Base-by-base conservation (phyloP, 345 rosid species). In the Hibiscus trionum region DNA sequence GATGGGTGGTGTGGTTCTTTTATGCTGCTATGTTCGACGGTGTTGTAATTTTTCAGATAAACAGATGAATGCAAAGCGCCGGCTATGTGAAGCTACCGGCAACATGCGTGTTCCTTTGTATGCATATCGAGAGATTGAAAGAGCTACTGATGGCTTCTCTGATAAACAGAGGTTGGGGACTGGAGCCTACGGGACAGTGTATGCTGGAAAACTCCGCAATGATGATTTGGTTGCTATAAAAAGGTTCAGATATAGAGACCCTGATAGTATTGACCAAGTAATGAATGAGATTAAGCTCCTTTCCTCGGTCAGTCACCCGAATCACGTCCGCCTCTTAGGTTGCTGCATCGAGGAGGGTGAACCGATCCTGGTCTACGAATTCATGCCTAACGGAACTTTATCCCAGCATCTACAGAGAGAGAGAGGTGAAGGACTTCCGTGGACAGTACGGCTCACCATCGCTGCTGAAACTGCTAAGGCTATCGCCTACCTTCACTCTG, bases 161-260 rank as follows among this genome's bases (percentile, higher is more conserved):
- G 93, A 91, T 26, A 84, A 80, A 68, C 93, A 90, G 35, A 85
- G 87, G 80, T 80, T 91, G 56, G 98, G 98, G 76, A 88, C 82
- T 44, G 98, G 98, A 56, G 98, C 98, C 14, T 94, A 94, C 31
- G 98, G 98, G 44, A 94, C 97, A 2, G 98, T 94, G 21, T 94
- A 94, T 75, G 82, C 88, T 5, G 98, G 95, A 49, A 91, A 86
- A 71, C 90, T 94, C 61, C 83, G 84, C 44, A 80, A 76, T 44
- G 85, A 84, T 60, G 83, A 84, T n/a, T 88, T 81, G 88, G 97
- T 91, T 62, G 98, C 98, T 29, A 90, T 94, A 69, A 94, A 94
- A 80, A 84, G 86, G 85, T 88, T 91, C 50, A 87, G 84, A 77
- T 83, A 88, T 29, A 82, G 84, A 77, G 98, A 90, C 64, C 79